Evolutionary conservation across 2,329 filamentous ascomycete species (phyloP).

Genomic region (Metarhizium rileyi): DNA sequence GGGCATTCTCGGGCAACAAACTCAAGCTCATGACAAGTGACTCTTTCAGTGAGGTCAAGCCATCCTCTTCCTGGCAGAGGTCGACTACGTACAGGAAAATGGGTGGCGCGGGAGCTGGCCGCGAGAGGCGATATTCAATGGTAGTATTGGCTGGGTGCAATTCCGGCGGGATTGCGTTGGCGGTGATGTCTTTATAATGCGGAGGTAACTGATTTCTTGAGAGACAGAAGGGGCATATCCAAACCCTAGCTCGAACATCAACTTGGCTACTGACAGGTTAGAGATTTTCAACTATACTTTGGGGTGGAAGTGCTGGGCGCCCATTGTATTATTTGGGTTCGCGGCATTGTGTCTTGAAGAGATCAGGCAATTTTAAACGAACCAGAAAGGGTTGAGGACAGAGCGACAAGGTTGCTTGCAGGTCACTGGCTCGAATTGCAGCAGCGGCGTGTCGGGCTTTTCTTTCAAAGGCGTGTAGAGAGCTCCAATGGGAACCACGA

Average conservation of each 20-base stretch:
- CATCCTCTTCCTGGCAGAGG: slow-evolving; percentile 82
- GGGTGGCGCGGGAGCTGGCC: slow-evolving; percentile 74
- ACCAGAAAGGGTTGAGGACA: slow-evolving; percentile 96
- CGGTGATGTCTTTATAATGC: slow-evolving; percentile 84
- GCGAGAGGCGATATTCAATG: slow-evolving; percentile 77
- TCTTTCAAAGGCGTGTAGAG: slow-evolving; percentile 95
- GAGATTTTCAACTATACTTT: slow-evolving; percentile 2
- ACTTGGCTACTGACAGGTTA: slow-evolving; percentile 52
- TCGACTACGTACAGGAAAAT: slow-evolving; percentile 86
- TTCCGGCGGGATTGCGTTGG: slow-evolving; percentile 74
- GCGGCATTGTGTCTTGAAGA: background rate
- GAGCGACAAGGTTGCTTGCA: slow-evolving; percentile 95
- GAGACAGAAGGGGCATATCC: slow-evolving; percentile 84
- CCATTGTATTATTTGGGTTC: background rate
- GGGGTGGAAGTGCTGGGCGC: background rate
- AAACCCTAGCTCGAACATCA: slow-evolving; percentile 72
- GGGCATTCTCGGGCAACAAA: slow-evolving; percentile 68
- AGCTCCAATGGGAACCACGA: slow-evolving; percentile 92
- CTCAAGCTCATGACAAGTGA: slow-evolving; percentile 80
- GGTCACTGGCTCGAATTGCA: slow-evolving; percentile 93
- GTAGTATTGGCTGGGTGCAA: slow-evolving; percentile 74
- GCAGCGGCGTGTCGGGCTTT: slow-evolving; percentile 76
- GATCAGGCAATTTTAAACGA: slow-evolving; percentile 23
- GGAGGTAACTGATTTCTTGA: slow-evolving; percentile 73
- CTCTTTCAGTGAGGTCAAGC: slow-evolving; percentile 72